These are phyloP conservation scores for Diospyros kaki DNA, from an alignment of 148 eudicot genomes.

Conservation along the genomic window DNA sequence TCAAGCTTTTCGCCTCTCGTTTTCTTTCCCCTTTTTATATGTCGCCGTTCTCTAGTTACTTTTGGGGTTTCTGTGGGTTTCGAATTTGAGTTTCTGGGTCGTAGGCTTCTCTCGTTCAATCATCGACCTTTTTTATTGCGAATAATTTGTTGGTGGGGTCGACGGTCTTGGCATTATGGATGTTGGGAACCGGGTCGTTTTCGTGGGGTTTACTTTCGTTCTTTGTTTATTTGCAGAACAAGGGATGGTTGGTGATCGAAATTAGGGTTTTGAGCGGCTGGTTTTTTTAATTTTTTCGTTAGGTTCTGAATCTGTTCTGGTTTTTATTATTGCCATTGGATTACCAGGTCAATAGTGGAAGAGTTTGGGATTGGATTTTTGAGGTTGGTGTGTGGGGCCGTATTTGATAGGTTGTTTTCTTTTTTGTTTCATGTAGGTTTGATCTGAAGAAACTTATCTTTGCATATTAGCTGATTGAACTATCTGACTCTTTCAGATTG, in stretches of 20 bases:
- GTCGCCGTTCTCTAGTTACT: neutral
- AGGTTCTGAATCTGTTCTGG: neutral
- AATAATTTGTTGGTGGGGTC: conserved; percentile 5
- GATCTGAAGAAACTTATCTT: conserved; percentile 6
- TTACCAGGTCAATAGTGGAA: conserved; percentile 8
- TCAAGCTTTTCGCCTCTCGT: neutral
- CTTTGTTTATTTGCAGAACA: neutral
- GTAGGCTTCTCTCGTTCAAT: neutral
- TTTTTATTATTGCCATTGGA: conserved; percentile 4
- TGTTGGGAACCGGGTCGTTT: conserved; percentile 12
- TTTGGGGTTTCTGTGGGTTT: conserved; percentile 10
- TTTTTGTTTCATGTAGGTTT: neutral
- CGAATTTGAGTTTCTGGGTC: conserved; percentile 8
- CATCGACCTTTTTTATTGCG: neutral
- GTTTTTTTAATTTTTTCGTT: neutral
- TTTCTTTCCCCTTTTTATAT: neutral
- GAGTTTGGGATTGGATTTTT: neutral
- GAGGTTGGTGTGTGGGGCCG: neutral
- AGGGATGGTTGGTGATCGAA: conserved; percentile 14
- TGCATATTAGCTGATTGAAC: conserved; percentile 11
- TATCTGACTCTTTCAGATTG: conserved; percentile 8
- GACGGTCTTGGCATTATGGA: neutral
- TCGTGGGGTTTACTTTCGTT: conserved; percentile 18
- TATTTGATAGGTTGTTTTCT: neutral
- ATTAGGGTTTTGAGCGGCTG: neutral